phyloP scores from a whole-genome alignment of 257 asterid genomes.

The Nicotiana tomentosiformis region DNA sequence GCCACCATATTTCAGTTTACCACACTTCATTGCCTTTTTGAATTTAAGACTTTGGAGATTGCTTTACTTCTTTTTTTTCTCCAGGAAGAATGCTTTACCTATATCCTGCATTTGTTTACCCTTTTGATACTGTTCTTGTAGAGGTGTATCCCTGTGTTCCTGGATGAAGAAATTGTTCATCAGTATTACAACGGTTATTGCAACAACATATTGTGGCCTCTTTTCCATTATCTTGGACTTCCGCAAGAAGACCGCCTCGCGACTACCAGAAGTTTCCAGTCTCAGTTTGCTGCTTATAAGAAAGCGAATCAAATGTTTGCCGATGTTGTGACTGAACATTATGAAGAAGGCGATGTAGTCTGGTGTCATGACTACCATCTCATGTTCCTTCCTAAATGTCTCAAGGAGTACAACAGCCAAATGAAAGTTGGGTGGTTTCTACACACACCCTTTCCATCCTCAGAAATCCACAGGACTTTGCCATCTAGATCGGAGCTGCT shows the following conservation, averaged over 20 bases:
- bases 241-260: constrained; percentile 96
- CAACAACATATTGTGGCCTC: constrained; percentile 89
- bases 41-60: background rate
- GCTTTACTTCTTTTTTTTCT: background rate
- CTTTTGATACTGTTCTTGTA: constrained; percentile 23
- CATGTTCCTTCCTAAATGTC: constrained; percentile 85
- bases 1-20: background rate
- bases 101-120: background rate
- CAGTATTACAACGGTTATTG: constrained; percentile 95
- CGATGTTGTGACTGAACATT: constrained; percentile 71
- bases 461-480: constrained; percentile 89
- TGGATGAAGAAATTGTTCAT: constrained; percentile 86
- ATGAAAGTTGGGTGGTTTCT: constrained; percentile 98
- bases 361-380: constrained; percentile 98
- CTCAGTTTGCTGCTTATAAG: constrained; percentile 81
- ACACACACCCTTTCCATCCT: constrained; percentile 95
- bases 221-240: constrained; percentile 88
- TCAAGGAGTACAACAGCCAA: constrained; percentile 60
- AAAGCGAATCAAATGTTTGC: constrained; percentile 94
- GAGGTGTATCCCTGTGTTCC: constrained; percentile 93
- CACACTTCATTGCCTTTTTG: background rate
- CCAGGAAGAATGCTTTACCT: background rate
- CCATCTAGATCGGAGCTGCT: constrained; percentile 89
- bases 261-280: constrained; percentile 87
- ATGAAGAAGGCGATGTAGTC: constrained; percentile 85